Evolutionary conservation across 1,284 basidiomycete species (phyloP).

Genomic region (Jaminaea rosea): DNA sequence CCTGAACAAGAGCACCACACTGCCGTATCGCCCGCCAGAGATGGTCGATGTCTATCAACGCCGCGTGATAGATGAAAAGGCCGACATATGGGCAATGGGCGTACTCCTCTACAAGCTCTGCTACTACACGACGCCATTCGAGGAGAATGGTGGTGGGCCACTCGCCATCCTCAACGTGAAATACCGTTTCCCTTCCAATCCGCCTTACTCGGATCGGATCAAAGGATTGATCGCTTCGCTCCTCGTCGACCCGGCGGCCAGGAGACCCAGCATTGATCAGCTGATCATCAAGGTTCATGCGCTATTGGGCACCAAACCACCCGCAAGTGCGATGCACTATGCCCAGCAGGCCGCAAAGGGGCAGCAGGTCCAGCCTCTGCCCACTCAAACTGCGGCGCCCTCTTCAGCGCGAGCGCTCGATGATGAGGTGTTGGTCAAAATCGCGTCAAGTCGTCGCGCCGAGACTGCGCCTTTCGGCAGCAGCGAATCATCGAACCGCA

Average conservation of each 20-base stretch:
- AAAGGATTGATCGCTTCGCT: conserved; percentile 64
- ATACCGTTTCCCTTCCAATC: conserved; percentile 62
- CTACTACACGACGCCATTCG: conserved; percentile 96
- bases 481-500: not conserved
- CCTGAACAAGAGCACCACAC: conserved; percentile 84
- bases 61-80: conserved; percentile 78
- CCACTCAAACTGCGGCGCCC: conserved; percentile 1
- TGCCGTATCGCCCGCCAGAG: conserved; percentile 91
- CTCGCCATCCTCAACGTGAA: conserved; percentile 93
- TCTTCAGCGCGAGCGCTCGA: conserved; percentile 4
- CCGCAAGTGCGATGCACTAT: conserved; percentile 22
- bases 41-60: conserved; percentile 88
- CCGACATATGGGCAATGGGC: conserved; percentile 70
- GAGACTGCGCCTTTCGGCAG: not conserved
- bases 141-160: conserved; percentile 66
- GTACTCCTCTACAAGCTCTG: conserved; percentile 74
- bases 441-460: conserved; percentile 3
- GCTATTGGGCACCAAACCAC: conserved; percentile 27
- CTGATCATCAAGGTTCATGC: conserved; percentile 27
- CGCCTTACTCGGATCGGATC: conserved; percentile 78
- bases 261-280: conserved; percentile 33
- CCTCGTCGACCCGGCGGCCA: conserved; percentile 33
- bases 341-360: conserved; percentile 17
- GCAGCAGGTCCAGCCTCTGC: conserved; percentile 18
- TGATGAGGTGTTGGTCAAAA: not conserved